These are phyloP conservation scores for Neolentinus lepideus DNA, from an alignment of 1,284 basidiomycete genomes.

Conservation along the genomic window DNA sequence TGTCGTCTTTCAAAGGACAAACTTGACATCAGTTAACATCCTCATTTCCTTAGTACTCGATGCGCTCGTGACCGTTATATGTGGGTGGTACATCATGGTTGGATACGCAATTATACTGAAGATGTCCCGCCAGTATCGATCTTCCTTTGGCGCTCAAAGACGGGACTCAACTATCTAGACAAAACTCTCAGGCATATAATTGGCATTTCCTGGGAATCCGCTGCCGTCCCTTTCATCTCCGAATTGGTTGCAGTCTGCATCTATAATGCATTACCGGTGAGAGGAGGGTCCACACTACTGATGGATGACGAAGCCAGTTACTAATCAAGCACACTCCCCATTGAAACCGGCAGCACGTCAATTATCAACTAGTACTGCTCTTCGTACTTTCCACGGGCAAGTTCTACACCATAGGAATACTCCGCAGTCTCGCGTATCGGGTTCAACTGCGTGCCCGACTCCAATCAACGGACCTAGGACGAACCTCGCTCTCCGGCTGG, in stretches of 20 bases:
- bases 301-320: not conserved
- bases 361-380: conserved; percentile 36
- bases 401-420: conserved; percentile 39
- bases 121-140: conserved; percentile 26
- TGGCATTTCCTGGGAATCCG: conserved; percentile 39
- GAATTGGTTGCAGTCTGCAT: conserved; percentile 30
- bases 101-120: no score
- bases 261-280: not conserved
- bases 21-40: not conserved
- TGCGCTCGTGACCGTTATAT: conserved; percentile 29
- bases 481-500: conserved; percentile 28
- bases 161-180: conserved; percentile 34
- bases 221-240: conserved; percentile 34
- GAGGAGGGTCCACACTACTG: not conserved
- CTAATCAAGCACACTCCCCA: not conserved
- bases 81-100: conserved; percentile 19
- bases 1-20: not conserved
- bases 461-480: conserved; percentile 29
- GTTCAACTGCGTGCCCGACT: conserved; percentile 31
- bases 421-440: conserved; percentile 39
- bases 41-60: conserved; percentile 26
- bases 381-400: conserved; percentile 44
- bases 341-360: conserved; percentile 15
- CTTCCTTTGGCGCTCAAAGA: conserved; percentile 34
- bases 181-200: conserved; percentile 35